Conservation (phyloP, 1,139 yeast species). For the Pichia sp. region DNA sequence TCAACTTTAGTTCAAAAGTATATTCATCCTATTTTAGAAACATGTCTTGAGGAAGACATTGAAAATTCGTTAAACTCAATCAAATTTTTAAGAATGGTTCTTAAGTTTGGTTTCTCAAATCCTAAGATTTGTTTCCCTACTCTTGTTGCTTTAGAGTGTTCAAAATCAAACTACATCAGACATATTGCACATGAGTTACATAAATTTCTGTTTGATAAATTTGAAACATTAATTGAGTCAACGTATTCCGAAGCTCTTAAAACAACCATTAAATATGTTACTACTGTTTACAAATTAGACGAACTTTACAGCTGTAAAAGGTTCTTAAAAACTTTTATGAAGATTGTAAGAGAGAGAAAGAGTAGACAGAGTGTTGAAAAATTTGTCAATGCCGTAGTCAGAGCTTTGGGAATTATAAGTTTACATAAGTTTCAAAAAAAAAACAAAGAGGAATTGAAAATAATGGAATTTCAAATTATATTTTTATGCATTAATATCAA, state of each 20-base stretch:
- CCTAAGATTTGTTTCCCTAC: conserved; percentile 67
- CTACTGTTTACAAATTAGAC: conserved; percentile 23
- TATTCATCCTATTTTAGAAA: conserved; percentile 39
- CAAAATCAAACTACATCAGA: conserved; percentile 39
- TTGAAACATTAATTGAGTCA: conserved; percentile 64
- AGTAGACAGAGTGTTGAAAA: conserved; percentile 45
- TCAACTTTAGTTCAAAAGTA: conserved; percentile 66
- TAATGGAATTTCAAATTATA: conserved; percentile 29
- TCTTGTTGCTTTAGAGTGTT: conserved; percentile 61
- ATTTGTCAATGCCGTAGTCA: conserved; percentile 35
- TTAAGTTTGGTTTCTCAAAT: conserved; percentile 63
- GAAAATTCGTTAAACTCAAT: conserved; percentile 42
- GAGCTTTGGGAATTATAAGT: conserved; percentile 33
- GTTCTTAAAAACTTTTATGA: conserved; percentile 34
- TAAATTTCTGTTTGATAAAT: conserved; percentile 49
- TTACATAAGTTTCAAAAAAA: conserved; percentile 39
- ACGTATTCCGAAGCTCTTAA: conserved; percentile 61
- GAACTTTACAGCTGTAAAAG: conserved; percentile 16
- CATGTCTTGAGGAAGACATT: conserved; percentile 35
- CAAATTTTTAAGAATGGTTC: conserved; percentile 47
- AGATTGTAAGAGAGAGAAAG: conserved; percentile 38
- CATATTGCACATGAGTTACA: conserved; percentile 49
- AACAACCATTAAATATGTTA: conserved; percentile 44
- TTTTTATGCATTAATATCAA: conserved; percentile 39
- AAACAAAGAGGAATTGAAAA: conserved; percentile 38